These are phyloP conservation scores for Neoboletus brunneissimus DNA, from an alignment of 768 basidiomycete species.

Conservation along the genomic window DNA sequence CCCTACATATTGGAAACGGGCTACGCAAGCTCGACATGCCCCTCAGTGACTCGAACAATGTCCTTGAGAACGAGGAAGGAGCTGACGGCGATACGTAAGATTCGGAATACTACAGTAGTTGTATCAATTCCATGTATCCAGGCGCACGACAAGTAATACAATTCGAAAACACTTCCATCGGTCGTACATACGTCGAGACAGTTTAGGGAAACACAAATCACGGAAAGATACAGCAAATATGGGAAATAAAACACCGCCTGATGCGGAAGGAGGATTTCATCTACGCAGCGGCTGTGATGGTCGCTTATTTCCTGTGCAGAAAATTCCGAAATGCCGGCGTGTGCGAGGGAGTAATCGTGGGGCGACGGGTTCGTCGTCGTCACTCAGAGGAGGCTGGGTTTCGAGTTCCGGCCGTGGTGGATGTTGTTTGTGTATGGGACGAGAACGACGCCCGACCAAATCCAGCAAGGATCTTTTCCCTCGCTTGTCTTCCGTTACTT, in stretches of 20 bases:
- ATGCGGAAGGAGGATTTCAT: slow-evolving; percentile 1
- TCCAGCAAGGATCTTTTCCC: slow-evolving; percentile 10
- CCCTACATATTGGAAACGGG: slow-evolving; percentile 45
- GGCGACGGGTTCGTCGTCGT: slow-evolving; percentile 9
- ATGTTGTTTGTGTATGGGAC: slow-evolving; percentile 28
- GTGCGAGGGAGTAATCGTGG: slow-evolving; percentile 13
- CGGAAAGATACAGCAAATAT: slow-evolving; percentile 6
- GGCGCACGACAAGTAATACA: neutral
- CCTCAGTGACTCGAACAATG: slow-evolving; percentile 41
- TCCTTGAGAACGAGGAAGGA: slow-evolving; percentile 50
- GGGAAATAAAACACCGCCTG: neutral
- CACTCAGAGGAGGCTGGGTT: neutral
- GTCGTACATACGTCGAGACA: slow-evolving; percentile 11
- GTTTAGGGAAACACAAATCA: slow-evolving; percentile 6
- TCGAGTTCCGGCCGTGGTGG: slow-evolving; percentile 13
- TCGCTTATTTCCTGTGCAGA: slow-evolving; percentile 35
- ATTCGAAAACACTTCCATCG: neutral
- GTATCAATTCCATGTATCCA: neutral
- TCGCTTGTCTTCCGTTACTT: slow-evolving; percentile 16
- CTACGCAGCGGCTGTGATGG: slow-evolving; percentile 10
- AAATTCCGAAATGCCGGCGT: slow-evolving; percentile 36
- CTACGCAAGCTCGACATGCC: slow-evolving; percentile 43
- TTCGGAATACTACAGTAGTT: neutral
- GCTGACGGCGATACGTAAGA: slow-evolving; percentile 28
- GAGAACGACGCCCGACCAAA: slow-evolving; percentile 14